phyloP scores from a whole-genome alignment of 2,329 filamentous ascomycete species.

The Aureobasidium zeae region DNA sequence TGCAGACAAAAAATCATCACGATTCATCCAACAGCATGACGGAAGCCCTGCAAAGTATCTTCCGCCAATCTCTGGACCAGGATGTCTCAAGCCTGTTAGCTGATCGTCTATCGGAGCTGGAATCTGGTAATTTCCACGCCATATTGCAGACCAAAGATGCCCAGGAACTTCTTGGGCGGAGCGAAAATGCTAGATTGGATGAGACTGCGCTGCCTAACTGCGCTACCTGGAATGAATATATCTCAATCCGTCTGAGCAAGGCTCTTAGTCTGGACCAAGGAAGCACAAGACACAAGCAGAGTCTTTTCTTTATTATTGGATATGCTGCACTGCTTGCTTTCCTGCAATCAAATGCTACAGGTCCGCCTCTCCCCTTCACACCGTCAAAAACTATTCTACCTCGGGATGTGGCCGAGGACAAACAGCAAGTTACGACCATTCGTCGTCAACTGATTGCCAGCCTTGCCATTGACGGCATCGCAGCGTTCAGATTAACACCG shows the following conservation, averaged over 20 bases:
- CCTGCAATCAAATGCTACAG: slow-evolving; percentile 78
- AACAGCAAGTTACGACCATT: slow-evolving; percentile 33
- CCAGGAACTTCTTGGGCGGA: slow-evolving; percentile 33
- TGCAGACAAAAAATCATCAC: not conserved
- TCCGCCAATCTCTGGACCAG: slow-evolving; percentile 33
- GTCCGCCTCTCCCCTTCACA: slow-evolving; percentile 61
- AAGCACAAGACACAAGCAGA: slow-evolving; percentile 32
- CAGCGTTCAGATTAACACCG: slow-evolving; percentile 75
- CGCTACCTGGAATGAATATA: slow-evolving; percentile 36
- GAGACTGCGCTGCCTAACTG: slow-evolving; percentile 28
- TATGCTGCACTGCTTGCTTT: slow-evolving; percentile 67
- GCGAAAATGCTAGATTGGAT: slow-evolving; percentile 28
- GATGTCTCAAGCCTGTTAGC: slow-evolving; percentile 33
- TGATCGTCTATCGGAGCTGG: slow-evolving; percentile 31
- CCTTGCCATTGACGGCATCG: slow-evolving; percentile 73
- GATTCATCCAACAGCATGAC: not conserved
- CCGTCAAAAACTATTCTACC: slow-evolving; percentile 44
- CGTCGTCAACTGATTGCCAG: slow-evolving; percentile 55
- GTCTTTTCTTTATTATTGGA: slow-evolving; percentile 47
- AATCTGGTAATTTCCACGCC: slow-evolving; percentile 35
- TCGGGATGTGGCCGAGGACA: slow-evolving; percentile 33
- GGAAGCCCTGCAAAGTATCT: slow-evolving; percentile 35
- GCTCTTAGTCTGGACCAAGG: slow-evolving; percentile 27
- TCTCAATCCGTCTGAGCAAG: slow-evolving; percentile 35
- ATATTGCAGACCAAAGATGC: slow-evolving; percentile 34